Base-by-base conservation (phyloP, 1,284 basidiomycete genomes). In the Trichosporon ovoides region DNA sequence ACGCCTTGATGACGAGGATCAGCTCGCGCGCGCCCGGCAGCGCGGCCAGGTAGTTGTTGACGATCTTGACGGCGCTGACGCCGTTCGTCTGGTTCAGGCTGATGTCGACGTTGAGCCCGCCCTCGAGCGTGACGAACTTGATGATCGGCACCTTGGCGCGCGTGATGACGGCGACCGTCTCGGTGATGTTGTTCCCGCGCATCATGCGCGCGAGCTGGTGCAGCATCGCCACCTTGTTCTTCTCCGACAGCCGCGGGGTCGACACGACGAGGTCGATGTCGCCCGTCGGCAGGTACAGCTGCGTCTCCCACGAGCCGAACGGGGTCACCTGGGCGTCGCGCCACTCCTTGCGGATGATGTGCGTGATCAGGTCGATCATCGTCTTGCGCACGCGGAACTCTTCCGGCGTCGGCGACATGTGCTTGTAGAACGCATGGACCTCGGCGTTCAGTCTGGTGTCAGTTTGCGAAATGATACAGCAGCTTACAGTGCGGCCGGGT, bases 301-400 rank as follows among this genome's bases (percentile, higher is more conserved):
- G 91, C 11, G 95, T 99, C 70, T 89, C 87, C 73, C 89, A 96
- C 68, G 89, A 92, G 16, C 95, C 95, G 74, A 98, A 99, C 0
- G 93, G 87, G 56, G 84, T 78, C 6, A 98, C 87, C 38, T 84
- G 77, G 10, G 93, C 91, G 66, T 95, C 91, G 0, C 85, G 83
- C 79, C 90, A 97, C 22, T 80, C 76, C 19, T 78, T 73, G 14
- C 77, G 79, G 50, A 98, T 82, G 3, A 86, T 84, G 14, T 81
- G 80, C 2, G 86, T 82, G 56, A 98, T 89, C 43, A 87, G 81
- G 49, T 83, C 77, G 38, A 98, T 87, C 24, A 90, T 82, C 63
- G 90, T 82, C 36, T 84, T 80, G 40, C 94, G 85, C 7, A 91
- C 81, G 69, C 91, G 88, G 71, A 96, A 89, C 71, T 98, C 95